Evolutionary conservation across 2,329 filamentous ascomycete genomes (phyloP).

Genomic region (Blumeria hordei): DNA sequence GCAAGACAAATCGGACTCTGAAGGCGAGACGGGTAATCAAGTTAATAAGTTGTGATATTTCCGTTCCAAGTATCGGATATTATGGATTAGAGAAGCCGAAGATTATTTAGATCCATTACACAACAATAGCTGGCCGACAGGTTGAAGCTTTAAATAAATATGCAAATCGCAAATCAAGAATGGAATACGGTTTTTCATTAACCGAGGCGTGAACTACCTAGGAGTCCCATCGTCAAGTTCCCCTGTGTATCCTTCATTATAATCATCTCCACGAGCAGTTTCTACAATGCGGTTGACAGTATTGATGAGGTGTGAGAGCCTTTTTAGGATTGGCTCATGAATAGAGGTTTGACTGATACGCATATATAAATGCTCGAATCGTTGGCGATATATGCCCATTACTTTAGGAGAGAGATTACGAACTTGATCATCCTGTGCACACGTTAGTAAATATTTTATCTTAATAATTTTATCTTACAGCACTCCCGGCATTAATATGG

Average conservation of each 20-base stretch:
- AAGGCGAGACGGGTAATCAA: no score
- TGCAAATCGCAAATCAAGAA: no score
- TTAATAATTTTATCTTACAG: conserved; percentile 12
- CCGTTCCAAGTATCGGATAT: no score
- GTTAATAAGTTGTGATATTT: no score
- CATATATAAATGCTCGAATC: conserved; percentile 27
- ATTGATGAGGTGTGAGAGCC: conserved; percentile 21
- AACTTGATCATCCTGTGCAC: conserved; percentile 25
- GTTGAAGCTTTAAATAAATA: no score
- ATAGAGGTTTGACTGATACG: conserved; percentile 24
- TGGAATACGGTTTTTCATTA: background rate
- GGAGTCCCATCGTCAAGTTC: background rate
- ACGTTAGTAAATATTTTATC: conserved; percentile 9
- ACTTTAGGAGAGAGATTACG: conserved; percentile 31
- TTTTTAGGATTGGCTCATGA: conserved; percentile 23
- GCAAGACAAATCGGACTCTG: no score
- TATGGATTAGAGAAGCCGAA: no score
- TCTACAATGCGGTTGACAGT: conserved; percentile 13
- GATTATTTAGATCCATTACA: no score
- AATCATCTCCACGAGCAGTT: conserved; percentile 3
- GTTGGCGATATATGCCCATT: conserved; percentile 26
- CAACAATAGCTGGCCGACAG: no score
- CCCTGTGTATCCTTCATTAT: background rate
- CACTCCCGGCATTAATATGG: conserved; percentile 10
- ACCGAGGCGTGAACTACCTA: background rate